Evolutionary conservation across 1,139 yeast species (phyloP), one percentile per base, ranked within the genome.

Genomic region (Blastobotrys ciferrii): DNA sequence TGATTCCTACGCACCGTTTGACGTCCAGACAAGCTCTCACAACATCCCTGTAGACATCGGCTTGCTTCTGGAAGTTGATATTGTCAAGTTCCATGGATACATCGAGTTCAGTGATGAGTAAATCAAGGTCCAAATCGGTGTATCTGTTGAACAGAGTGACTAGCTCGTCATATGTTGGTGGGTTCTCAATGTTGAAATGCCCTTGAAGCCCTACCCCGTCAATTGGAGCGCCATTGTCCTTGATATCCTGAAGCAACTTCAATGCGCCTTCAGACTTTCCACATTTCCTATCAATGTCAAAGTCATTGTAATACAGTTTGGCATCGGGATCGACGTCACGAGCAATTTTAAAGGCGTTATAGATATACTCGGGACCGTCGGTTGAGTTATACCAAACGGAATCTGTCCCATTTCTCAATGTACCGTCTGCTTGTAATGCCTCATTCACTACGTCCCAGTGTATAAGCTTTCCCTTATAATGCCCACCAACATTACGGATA

Each of bases 381-480:
- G 52, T 49, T 20, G 43, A 45, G 17, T 47, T 47, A 25, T 49
- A 49, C 42, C 42, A 49, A 4, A 49, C 19, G n/a, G 51, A 37
- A 31, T 49, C 48, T 17, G 28, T 9, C 9, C 9, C 28, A 9
- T 5, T 23, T 23, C 50, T 23, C 41, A 40, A 49, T 3, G 46
- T 43, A 13, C 52, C 51, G 20, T 49, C 52, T 14, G 47, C 52
- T 14, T 49, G 47, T 17, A 49, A 38, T 2, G 44, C 52, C 33
- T 49, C 51, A 30, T 49, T 49, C 25, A 49, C 52, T 7, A 49
- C 52, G 28, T 49, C 47, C 51, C 52, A 49, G 12, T 42, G 35
- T 13, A 44, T 36, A n/a, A 46, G 41, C 31, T 45, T 28, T 13
- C 52, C 52, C 12, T 37, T 33, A 25, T 39, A 49, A 23, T 49